Base-by-base conservation (phyloP, 1,284 basidiomycete species). In the Cerrena zonata region DNA sequence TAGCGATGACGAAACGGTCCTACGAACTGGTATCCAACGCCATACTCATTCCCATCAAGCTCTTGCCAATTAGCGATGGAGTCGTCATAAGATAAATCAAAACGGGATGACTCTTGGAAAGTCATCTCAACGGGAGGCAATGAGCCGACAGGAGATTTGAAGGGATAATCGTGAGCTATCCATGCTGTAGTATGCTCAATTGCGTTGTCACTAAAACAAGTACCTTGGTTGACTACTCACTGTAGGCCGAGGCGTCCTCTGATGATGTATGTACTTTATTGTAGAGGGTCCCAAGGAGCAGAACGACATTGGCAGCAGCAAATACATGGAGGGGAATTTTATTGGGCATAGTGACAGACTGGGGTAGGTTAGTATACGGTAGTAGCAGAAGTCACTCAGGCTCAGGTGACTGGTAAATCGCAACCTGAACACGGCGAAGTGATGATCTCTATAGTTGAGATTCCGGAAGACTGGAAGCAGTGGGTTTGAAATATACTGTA, bases 71-170 rank as follows among this genome's bases (percentile, higher is more conserved):
- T 51, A 7, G 19, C 19, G 15, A 37, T 45, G 5, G 43, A 37
- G 22, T 12, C 23, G 36, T 51, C 37, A 24, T 51, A 42, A 30
- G 43, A 3, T 13, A 51, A 30, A 12, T 30, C 38, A 44, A 51
- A 51, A 4, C 49, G 49, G 2, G 18, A 27, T 2, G 47, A 53
- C 30, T 49, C 47, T 12, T 53, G 49, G 30, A 49, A 50, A 24
- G 43, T 49, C 30, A 44, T 40, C 22, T 53, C 51, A 25, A 50
- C 48, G 4, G 39, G 37, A 3, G 43, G 37, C 25, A 50, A 45
- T 15, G 42, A 44, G 19, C 49, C 49, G 15, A 25, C 46, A 15
- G 49, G 49, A 43, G 46, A 37, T 36, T 46, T 36, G 36, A 51
- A 23, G 25, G 49, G 49, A 24, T 38, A 40, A 36, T 53, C 42